Conservation (phyloP, 1,284 basidiomycete species). For the Ganoderma leucocontextum region DNA sequence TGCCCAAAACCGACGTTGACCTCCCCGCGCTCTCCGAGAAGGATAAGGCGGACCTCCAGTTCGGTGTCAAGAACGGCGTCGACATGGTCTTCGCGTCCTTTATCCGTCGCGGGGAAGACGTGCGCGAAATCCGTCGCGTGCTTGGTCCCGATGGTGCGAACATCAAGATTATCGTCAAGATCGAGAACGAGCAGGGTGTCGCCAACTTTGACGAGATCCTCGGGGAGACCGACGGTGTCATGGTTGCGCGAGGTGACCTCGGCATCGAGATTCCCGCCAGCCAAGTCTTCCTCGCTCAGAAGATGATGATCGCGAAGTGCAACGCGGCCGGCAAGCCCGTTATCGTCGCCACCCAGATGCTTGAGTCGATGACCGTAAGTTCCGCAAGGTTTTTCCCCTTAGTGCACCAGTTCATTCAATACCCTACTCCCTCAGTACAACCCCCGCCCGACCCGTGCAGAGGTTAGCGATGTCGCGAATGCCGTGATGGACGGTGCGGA, state of each 20-base stretch:
- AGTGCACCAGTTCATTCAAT: conserved; percentile 5
- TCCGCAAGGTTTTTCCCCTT: neutral
- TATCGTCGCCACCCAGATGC: conserved; percentile 99
- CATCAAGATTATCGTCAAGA: conserved; percentile 99
- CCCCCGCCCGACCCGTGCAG: conserved; percentile 95
- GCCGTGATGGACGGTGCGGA: conserved; percentile 97
- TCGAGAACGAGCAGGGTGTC: conserved; percentile 98
- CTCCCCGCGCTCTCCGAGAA: conserved; percentile 98
- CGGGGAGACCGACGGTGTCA: conserved; percentile 93
- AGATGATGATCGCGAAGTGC: conserved; percentile 99
- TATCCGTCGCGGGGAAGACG: conserved; percentile 93
- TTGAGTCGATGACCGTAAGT: conserved; percentile 96
- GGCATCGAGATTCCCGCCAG: conserved; percentile 98
- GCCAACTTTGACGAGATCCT: conserved; percentile 98
- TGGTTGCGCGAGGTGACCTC: conserved; percentile 98
- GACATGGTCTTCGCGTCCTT: conserved; percentile 99
- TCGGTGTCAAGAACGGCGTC: conserved; percentile 97
- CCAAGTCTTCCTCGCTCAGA: conserved; percentile 98
- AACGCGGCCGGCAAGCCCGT: conserved; percentile 97
- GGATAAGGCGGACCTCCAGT: conserved; percentile 94
- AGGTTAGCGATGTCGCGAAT: conserved; percentile 97
- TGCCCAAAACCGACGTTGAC: conserved; percentile 98
- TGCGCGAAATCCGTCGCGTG: conserved; percentile 89
- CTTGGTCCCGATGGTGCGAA: conserved; percentile 91
- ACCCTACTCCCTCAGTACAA: conserved; percentile 71